A percentile compares a stretch with the other conserved stretches of the same genome.
Evolutionary conservation across 306 rosid species (phyloP).

Genomic region (Prinsepia uniflora): DNA sequence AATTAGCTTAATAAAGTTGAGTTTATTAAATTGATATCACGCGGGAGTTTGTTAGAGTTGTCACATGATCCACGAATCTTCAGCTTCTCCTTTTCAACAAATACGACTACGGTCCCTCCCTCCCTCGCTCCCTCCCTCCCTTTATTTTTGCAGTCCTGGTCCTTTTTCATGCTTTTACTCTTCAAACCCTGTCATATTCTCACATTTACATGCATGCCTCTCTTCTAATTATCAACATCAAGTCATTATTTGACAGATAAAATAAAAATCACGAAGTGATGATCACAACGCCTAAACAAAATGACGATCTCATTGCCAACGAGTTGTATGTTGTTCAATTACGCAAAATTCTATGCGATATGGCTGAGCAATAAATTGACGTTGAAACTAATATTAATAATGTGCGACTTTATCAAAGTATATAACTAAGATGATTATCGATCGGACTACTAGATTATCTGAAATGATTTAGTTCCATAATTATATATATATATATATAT

Average conservation of each 20-base stretch:
- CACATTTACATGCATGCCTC: constrained; percentile 8
- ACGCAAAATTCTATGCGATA: too few species aligned
- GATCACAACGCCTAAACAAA: background rate
- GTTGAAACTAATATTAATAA: too few species aligned
- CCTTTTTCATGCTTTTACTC: background rate
- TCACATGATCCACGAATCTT: constrained; percentile 72
- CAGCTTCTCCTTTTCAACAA: constrained; percentile 49
- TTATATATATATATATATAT: too few species aligned
- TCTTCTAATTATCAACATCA: background rate
- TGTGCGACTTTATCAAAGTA: too few species aligned
- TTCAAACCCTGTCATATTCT: background rate
- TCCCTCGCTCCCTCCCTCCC: too few species aligned
- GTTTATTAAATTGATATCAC: constrained; percentile 34
- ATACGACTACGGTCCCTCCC: constrained; percentile 32
- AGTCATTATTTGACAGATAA: background rate
- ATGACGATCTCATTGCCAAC: background rate
- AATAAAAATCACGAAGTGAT: background rate
- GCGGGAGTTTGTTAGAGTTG: constrained; percentile 44
- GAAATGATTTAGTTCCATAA: too few species aligned
- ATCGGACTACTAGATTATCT: too few species aligned
- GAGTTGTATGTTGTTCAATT: too few species aligned
- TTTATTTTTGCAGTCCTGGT: background rate
- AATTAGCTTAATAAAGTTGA: background rate
- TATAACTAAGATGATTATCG: too few species aligned
- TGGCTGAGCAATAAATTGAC: too few species aligned